Conservation (phyloP, 257 asterid genomes). For the Rauvolfia tetraphylla region DNA sequence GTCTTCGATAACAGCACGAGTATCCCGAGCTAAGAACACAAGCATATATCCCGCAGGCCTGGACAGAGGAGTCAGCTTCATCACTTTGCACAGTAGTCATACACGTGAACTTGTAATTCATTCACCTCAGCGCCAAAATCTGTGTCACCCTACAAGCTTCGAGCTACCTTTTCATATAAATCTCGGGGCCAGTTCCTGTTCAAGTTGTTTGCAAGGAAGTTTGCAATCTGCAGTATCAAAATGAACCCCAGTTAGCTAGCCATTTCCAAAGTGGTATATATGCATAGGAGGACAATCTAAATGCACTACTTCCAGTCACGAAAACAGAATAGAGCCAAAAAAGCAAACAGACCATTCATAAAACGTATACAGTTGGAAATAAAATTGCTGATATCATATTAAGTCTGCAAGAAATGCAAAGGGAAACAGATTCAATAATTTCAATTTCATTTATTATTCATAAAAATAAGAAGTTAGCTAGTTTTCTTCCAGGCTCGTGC, state of each 20-base stretch:
- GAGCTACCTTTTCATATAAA: slow-evolving; percentile 80
- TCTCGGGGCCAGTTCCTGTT: slow-evolving; percentile 92
- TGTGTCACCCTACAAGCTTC: slow-evolving; percentile 51
- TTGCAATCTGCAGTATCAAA: slow-evolving; percentile 65
- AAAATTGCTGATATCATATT: too few relatives aligned
- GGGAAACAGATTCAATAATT: background rate
- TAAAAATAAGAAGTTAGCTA: background rate
- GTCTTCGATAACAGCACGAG: background rate
- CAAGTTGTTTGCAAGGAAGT: slow-evolving; percentile 82
- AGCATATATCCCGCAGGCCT: background rate
- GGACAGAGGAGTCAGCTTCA: background rate
- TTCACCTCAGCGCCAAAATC: background rate
- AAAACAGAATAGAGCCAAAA: too few relatives aligned
- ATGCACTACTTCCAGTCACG: too few relatives aligned
- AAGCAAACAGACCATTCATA: too few relatives aligned
- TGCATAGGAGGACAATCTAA: too few relatives aligned
- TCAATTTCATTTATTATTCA: background rate
- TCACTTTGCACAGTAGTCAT: slow-evolving; percentile 9
- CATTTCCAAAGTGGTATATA: background rate
- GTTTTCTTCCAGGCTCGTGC: background rate
- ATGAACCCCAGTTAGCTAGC: background rate
- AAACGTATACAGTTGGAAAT: too few relatives aligned
- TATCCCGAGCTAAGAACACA: background rate
- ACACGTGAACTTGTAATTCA: background rate
- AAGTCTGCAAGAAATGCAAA: background rate